Conservation (phyloP, 495 filamentous ascomycete genomes). For the Aspergillus bridgeri region DNA sequence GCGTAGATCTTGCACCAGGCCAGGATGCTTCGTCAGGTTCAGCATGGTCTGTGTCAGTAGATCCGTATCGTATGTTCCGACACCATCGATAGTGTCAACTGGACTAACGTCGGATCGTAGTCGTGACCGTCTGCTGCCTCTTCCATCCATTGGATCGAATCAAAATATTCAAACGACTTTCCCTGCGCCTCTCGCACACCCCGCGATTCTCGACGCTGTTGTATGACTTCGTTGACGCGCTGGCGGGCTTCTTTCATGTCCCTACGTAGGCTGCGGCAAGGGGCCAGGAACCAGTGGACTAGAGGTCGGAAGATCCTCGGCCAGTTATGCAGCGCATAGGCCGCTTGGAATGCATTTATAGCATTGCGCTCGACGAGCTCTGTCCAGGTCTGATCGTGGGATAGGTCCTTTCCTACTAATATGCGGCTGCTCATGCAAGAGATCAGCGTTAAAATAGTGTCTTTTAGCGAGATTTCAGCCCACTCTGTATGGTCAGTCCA, state of each 20-base stretch:
- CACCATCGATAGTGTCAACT: background rate
- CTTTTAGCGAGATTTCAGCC: background rate
- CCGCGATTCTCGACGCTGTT: background rate
- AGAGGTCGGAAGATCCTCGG: background rate
- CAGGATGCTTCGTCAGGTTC: background rate
- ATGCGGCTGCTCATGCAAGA: background rate
- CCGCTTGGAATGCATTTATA: background rate
- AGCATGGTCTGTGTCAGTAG: background rate
- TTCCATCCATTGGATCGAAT: background rate
- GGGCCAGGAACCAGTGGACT: background rate
- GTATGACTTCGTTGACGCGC: background rate
- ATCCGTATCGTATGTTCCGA: background rate
- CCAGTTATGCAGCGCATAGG: background rate
- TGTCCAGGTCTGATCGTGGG: background rate
- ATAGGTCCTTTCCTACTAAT: background rate
- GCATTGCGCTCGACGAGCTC: background rate
- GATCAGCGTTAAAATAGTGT: background rate
- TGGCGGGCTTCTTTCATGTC: background rate
- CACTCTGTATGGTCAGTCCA: background rate
- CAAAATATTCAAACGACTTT: background rate
- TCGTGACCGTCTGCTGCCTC: background rate
- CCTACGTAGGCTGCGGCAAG: background rate
- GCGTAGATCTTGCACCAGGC: background rate
- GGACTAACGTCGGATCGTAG: background rate
- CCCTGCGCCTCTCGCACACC: background rate